Percentiles rank a stretch among this genome's conserved stretches.
Evolutionary conservation across 129 eudicot species (phyloP).

Genomic region (Flaveria brownii): DNA sequence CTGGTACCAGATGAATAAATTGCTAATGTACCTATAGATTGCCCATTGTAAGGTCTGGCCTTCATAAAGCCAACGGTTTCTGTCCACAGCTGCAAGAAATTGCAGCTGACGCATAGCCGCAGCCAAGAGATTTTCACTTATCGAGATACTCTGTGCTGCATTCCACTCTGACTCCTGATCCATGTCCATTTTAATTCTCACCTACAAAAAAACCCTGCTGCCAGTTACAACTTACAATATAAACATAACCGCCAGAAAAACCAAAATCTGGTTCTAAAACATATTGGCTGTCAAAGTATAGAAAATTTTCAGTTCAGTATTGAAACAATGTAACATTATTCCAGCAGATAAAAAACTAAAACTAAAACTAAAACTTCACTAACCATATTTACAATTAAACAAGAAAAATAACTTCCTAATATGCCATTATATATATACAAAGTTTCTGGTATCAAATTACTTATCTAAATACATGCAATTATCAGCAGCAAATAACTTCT

Average conservation of each 20-base stretch:
- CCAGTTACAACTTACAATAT: neutral
- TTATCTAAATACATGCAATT: neutral
- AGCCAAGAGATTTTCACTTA: conserved; percentile 69
- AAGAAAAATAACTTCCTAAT: neutral
- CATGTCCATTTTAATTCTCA: conserved; percentile 47
- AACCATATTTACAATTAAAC: neutral
- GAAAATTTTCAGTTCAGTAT: neutral
- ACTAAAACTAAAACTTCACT: neutral
- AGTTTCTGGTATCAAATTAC: neutral
- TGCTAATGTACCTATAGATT: conserved; percentile 59
- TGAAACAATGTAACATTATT: neutral
- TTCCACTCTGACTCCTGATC: conserved; percentile 83
- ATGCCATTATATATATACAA: neutral
- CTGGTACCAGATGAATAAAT: neutral
- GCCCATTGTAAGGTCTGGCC: conserved; percentile 66
- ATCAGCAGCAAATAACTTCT: too few relatives aligned
- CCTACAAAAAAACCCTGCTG: conserved; percentile 1
- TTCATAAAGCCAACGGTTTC: conserved; percentile 81
- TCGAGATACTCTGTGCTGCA: conserved; percentile 63
- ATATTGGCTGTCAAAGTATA: neutral
- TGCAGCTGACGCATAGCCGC: conserved; percentile 75
- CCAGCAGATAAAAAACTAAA: neutral
- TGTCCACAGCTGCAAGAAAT: conserved; percentile 73
- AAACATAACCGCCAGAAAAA: conserved; percentile 5
- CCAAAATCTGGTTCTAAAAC: neutral